Base-by-base conservation (phyloP, 192 early-diverging fungal genomes). In the Gamsiella multidivaricata region DNA sequence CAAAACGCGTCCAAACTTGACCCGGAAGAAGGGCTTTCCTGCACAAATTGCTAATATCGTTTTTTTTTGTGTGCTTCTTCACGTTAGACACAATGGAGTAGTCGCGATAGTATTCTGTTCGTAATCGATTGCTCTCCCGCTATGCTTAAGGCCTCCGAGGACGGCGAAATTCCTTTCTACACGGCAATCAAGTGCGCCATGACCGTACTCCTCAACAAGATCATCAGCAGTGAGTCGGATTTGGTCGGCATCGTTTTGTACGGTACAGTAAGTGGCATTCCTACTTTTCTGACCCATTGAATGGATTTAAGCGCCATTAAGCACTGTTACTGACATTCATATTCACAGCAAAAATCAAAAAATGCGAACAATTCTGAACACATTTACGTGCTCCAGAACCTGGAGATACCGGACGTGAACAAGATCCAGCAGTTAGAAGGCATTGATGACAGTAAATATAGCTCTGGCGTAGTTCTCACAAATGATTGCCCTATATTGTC, bases 391-490 rank as follows among this genome's bases (percentile, higher is more conserved):
- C 69, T 89, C 14, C 85, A 90, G 54, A 82, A 89, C 57, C 59
- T 94, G 22, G 90, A 91, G 15, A 61, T 74, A 1, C 88, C 90
- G 5, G 85, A 88, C 68, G 87, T 87, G 3, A 71, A 81, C 20
- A 82, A 84, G 22, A 91, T 94, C 34, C 67, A 84, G 45, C 86
- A 90, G 39, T 65, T 91, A 18, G 90, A 92, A 41, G 50, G 59
- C 8, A 65, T 91, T 29, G 83, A 65, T 43, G 82, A 84, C 7
- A 80, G 88, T 91, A 70, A 20, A 65, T 54, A 31, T 63, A 34
- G 11, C 45, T 28, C 22, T 14, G 32, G 18, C 20, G 8, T 33
- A 37, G 51, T 33, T 71, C 7, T 31, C 28, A 45, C 28, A 45
- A 45, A 10, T 8, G 62, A 41, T 36, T 15, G n/a, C n/a, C n/a